Conservation (phyloP, 495 filamentous ascomycete genomes). For the Penicillium lividum region DNA sequence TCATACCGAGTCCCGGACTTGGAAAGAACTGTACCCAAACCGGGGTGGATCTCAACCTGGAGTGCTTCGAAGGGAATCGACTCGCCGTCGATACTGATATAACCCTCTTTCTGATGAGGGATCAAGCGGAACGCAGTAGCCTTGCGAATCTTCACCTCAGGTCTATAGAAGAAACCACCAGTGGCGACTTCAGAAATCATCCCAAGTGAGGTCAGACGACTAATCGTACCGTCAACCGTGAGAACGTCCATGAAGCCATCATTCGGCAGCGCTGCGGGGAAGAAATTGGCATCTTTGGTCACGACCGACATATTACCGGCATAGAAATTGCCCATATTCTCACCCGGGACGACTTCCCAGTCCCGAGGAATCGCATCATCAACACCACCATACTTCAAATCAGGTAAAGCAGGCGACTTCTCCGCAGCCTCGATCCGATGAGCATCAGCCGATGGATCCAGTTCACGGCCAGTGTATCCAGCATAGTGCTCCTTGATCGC, state of each 20-base stretch:
- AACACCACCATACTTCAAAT: slow-evolving; percentile 76
- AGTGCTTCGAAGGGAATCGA: slow-evolving; percentile 80
- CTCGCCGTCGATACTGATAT: slow-evolving; percentile 95
- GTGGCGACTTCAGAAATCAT: slow-evolving; percentile 70
- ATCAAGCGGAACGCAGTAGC: slow-evolving; percentile 79
- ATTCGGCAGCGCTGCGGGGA: slow-evolving; percentile 77
- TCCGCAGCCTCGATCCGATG: slow-evolving; percentile 26
- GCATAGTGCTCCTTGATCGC: slow-evolving; percentile 73
- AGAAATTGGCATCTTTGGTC: slow-evolving; percentile 85
- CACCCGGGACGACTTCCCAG: slow-evolving; percentile 70
- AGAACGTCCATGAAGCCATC: slow-evolving; percentile 88
- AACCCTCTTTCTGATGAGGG: slow-evolving; percentile 69
- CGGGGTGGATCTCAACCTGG: slow-evolving; percentile 85
- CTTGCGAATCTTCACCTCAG: slow-evolving; percentile 78
- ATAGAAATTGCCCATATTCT: slow-evolving; percentile 89
- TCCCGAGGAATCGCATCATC: slow-evolving; percentile 71
- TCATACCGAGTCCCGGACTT: slow-evolving; percentile 73
- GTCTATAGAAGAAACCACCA: slow-evolving; percentile 74
- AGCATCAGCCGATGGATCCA: slow-evolving; percentile 19
- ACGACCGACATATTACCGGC: slow-evolving; percentile 94
- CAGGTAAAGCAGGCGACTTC: slow-evolving; percentile 60
- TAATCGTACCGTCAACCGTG: slow-evolving; percentile 73
- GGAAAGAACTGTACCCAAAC: slow-evolving; percentile 80
- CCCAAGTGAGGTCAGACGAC: slow-evolving; percentile 59
- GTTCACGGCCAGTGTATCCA: slow-evolving; percentile 44